phyloP scores from a whole-genome alignment of 768 basidiomycete genomes.

The Mycena albidolilacea region DNA sequence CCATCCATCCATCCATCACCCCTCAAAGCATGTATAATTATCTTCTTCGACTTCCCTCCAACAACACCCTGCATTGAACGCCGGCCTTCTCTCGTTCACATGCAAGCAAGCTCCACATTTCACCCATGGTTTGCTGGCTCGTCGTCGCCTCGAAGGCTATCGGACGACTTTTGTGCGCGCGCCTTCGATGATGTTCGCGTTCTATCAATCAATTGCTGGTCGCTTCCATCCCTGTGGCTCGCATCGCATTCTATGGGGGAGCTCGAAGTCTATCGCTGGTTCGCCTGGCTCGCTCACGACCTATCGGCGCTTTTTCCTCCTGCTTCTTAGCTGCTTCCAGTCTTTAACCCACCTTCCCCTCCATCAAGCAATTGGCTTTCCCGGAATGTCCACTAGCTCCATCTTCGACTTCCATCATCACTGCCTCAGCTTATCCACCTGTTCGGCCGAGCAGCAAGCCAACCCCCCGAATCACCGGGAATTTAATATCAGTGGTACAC shows the following conservation, averaged over 20 bases:
- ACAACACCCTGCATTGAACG: neutral
- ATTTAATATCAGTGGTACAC: neutral
- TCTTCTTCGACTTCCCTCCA: neutral
- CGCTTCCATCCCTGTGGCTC: slow-evolving; percentile 1
- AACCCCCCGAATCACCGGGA: neutral
- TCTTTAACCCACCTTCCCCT: neutral
- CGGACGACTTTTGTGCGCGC: neutral
- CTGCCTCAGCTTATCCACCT: neutral
- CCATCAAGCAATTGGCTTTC: neutral
- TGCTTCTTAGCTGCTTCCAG: neutral
- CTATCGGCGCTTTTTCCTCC: neutral
- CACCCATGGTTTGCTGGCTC: slow-evolving; percentile 1
- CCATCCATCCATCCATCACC: neutral
- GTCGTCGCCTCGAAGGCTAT: slow-evolving; percentile 12
- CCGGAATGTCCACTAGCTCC: neutral
- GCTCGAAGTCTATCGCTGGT: slow-evolving; percentile 12
- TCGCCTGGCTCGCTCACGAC: neutral
- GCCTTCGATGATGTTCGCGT: neutral
- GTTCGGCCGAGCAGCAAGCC: neutral
- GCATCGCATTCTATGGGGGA: neutral
- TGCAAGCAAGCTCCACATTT: neutral
- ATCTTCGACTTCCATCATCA: neutral
- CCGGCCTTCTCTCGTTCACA: no score
- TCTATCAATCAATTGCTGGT: neutral
- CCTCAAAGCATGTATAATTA: slow-evolving; percentile 5